These are phyloP conservation scores for Panaeolus papilionaceus DNA, from an alignment of 768 basidiomycete genomes.

Conservation along the genomic window DNA sequence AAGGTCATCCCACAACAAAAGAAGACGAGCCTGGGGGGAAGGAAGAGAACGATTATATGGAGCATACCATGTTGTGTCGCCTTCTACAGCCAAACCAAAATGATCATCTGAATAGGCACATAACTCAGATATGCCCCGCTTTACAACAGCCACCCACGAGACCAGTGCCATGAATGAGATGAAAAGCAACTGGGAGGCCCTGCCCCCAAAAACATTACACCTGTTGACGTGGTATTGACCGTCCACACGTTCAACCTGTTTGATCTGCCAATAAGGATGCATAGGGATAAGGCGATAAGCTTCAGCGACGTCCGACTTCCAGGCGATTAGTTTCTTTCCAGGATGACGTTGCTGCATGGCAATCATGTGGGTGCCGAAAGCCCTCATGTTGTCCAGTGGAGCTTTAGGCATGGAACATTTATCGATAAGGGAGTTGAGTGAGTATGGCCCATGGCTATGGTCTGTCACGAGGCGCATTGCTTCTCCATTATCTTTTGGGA, in stretches of 20 bases:
- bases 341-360: too few species aligned
- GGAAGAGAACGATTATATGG: slow-evolving; percentile 35
- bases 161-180: slow-evolving; percentile 39
- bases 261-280: slow-evolving; percentile 47
- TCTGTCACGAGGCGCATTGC: slow-evolving; percentile 44
- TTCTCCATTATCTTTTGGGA: slow-evolving; percentile 36
- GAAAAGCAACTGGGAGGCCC: slow-evolving; percentile 30
- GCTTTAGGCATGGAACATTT: too few species aligned
- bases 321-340: too few species aligned
- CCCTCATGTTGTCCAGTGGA: too few species aligned
- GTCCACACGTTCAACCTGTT: slow-evolving; percentile 40
- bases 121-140: slow-evolving; percentile 27
- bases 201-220: slow-evolving; percentile 32
- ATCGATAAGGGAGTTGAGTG: too few species aligned
- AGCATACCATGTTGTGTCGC: slow-evolving; percentile 30
- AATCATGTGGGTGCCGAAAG: too few species aligned
- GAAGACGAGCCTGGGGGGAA: slow-evolving; percentile 33
- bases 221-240: slow-evolving; percentile 31
- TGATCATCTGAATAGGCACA: slow-evolving; percentile 41
- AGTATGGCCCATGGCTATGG: slow-evolving; percentile 35
- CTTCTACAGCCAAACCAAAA: slow-evolving; percentile 28
- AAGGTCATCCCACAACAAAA: slow-evolving; percentile 45
- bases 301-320: slow-evolving; percentile 37
- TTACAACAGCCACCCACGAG: slow-evolving; percentile 40
- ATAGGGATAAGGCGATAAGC: slow-evolving; percentile 44